A percentile compares a stretch with the other conserved stretches of the same genome.
These are phyloP conservation scores for Hawksworthiomyces lignivorus DNA, from an alignment of 2,329 filamentous ascomycete genomes.

Conservation along the genomic window DNA sequence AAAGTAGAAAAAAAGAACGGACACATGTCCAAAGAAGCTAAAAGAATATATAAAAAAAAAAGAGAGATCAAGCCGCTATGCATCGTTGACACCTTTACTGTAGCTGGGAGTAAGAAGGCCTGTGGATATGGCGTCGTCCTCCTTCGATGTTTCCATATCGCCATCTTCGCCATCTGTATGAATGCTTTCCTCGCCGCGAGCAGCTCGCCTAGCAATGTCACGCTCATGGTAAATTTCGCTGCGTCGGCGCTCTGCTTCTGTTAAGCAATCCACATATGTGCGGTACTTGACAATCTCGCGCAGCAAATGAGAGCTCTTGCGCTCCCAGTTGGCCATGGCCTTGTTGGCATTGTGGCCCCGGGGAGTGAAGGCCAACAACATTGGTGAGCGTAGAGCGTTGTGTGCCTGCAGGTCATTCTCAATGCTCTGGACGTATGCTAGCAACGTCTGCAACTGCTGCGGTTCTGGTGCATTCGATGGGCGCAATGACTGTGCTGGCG, in stretches of 20 bases:
- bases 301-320: conserved; percentile 84
- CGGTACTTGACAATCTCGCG: conserved; percentile 94
- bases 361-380: conserved; percentile 84
- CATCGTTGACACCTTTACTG: too few relatives aligned
- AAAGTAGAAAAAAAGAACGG: too few relatives aligned
- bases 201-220: conserved; percentile 41
- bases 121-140: conserved; percentile 3
- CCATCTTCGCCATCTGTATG: conserved; percentile 8
- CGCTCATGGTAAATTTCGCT: conserved; percentile 62
- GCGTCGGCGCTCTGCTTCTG: conserved; percentile 61
- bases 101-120: background rate
- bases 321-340: conserved; percentile 95
- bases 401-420: conserved; percentile 80
- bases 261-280: conserved; percentile 84
- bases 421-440: conserved; percentile 73
- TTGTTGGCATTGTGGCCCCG: conserved; percentile 71
- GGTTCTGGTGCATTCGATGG: conserved; percentile 69
- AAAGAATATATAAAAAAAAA: too few relatives aligned
- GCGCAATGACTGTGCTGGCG: conserved; percentile 84
- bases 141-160: background rate
- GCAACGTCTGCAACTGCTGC: conserved; percentile 71
- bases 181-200: conserved; percentile 28
- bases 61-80: too few relatives aligned
- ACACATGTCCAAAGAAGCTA: too few relatives aligned
- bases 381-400: conserved; percentile 78